A percentile compares a stretch with the other conserved stretches of the same genome.
Conservation (phyloP, 768 basidiomycete genomes). For the Hypsizygus marmoreus region DNA sequence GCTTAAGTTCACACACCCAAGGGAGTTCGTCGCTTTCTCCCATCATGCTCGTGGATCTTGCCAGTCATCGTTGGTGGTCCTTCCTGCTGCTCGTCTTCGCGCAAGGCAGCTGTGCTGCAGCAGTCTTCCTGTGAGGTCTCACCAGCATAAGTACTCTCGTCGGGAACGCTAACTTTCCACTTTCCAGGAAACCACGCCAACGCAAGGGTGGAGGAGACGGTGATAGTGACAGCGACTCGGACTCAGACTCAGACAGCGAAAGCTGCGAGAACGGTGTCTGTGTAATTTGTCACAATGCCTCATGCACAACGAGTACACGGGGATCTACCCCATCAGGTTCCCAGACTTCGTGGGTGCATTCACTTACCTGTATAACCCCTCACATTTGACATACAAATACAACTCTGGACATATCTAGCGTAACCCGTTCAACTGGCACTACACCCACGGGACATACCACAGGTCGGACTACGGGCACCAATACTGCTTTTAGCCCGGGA, state of each 20-base stretch:
- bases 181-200: slow-evolving; percentile 5
- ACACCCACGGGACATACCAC: neutral
- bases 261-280: slow-evolving; percentile 11
- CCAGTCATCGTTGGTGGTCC: neutral
- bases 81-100: neutral
- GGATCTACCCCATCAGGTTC: slow-evolving; percentile 2
- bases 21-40: too few relatives aligned
- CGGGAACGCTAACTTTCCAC: neutral
- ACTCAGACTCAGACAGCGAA: slow-evolving; percentile 19
- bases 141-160: neutral
- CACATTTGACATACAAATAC: neutral
- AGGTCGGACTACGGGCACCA: neutral
- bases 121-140: slow-evolving; percentile 2
- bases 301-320: slow-evolving; percentile 8
- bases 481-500: neutral
- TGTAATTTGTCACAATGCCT: too few relatives aligned
- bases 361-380: too few relatives aligned
- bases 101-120: slow-evolving; percentile 1
- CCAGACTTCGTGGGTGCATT: slow-evolving; percentile 3
- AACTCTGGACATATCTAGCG: neutral
- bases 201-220: slow-evolving; percentile 5
- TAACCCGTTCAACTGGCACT: neutral
- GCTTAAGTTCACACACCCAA: too few relatives aligned
- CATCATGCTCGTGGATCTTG: neutral
- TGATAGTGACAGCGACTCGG: slow-evolving; percentile 17